Conservation (phyloP, 495 filamentous ascomycete genomes). For the Margaritispora aquatica region DNA sequence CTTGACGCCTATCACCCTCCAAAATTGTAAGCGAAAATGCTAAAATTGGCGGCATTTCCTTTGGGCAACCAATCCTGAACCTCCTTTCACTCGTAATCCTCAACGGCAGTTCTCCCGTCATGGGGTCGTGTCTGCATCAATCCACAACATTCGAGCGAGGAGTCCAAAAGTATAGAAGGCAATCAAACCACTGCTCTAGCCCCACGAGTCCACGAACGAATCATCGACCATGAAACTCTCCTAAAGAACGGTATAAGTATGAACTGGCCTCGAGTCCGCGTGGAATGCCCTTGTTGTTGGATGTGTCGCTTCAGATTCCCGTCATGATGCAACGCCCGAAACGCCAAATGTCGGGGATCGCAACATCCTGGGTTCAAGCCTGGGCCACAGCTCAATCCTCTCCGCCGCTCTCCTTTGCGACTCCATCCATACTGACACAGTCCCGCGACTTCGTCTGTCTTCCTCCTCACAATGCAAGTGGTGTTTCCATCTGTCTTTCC, state of each 20-base stretch:
- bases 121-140: too few species aligned
- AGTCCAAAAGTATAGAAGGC: not conserved
- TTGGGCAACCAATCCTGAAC: not conserved
- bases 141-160: too few species aligned
- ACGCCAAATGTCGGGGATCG: slow-evolving; percentile 21
- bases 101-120: too few species aligned
- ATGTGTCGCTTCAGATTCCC: slow-evolving; percentile 17
- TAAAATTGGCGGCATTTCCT: slow-evolving; percentile 8
- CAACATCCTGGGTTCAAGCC: slow-evolving; percentile 6
- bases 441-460: not conserved
- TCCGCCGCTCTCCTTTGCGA: not conserved
- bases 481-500: slow-evolving; percentile 19
- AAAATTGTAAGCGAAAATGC: slow-evolving; percentile 3
- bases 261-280: not conserved
- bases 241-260: not conserved
- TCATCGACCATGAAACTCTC: not conserved
- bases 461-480: slow-evolving; percentile 7
- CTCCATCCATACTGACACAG: not conserved
- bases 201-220: not conserved
- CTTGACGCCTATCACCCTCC: slow-evolving; percentile 4
- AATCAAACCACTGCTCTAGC: not conserved
- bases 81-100: not conserved
- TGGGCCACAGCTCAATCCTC: slow-evolving; percentile 9
- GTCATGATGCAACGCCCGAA: slow-evolving; percentile 21
- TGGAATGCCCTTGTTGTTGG: slow-evolving; percentile 1